Conservation (phyloP, 306 rosid species). For the Trichosanthes cucumerina region DNA sequence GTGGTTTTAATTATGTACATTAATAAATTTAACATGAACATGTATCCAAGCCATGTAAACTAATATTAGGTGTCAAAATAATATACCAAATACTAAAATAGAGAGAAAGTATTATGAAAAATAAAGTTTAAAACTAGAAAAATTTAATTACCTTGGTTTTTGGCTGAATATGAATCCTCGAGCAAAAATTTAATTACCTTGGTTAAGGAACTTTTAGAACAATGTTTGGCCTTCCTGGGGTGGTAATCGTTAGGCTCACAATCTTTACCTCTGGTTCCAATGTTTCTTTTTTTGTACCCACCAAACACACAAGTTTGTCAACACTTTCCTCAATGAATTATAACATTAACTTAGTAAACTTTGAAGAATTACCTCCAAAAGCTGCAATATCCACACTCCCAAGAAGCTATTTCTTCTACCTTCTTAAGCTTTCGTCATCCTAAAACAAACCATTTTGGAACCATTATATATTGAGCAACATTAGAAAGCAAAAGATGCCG, state of each 20-base stretch:
- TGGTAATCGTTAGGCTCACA: constrained; percentile 66
- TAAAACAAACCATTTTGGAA: constrained; percentile 17
- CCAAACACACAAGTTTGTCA: background rate
- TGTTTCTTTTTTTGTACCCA: constrained; percentile 34
- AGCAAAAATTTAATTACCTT: too few relatives aligned
- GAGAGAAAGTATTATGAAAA: too few relatives aligned
- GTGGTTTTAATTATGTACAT: too few relatives aligned
- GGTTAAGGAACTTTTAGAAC: constrained; percentile 67
- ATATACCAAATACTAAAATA: too few relatives aligned
- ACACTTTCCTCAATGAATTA: background rate
- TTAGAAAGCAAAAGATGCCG: background rate
- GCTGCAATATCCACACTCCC: constrained; percentile 77
- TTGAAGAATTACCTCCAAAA: constrained; percentile 68
- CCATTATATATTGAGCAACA: background rate
- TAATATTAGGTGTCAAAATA: too few relatives aligned
- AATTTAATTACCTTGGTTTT: constrained; percentile 49
- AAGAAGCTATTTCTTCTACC: constrained; percentile 98
- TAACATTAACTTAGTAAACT: background rate
- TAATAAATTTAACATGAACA: too few relatives aligned
- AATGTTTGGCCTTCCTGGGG: constrained; percentile 59
- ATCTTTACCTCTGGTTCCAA: constrained; percentile 87
- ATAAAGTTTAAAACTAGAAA: background rate
- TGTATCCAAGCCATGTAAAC: background rate
- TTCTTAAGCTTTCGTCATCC: constrained; percentile 93
- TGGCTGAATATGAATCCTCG: constrained; percentile 85